Conservation (phyloP, 148 eudicot genomes). For the Vaccinium vitisidaea region DNA sequence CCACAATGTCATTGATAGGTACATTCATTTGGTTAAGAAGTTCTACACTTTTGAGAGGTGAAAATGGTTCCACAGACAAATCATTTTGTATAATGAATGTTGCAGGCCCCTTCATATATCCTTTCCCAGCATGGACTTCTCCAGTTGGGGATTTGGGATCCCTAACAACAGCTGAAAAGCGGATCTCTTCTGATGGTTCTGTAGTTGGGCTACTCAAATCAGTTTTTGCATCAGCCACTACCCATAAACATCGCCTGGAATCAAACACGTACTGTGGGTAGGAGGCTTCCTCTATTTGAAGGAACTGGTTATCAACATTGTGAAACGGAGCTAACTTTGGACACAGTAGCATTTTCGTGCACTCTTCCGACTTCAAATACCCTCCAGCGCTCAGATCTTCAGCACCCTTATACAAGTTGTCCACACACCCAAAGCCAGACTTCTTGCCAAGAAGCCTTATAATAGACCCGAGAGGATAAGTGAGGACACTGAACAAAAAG, state of each 20-base stretch:
- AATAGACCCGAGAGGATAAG: slow-evolving; percentile 6
- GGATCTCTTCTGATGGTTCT: no score
- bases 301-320: not conserved
- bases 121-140: not conserved
- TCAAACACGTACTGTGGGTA: not conserved
- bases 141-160: slow-evolving; percentile 7
- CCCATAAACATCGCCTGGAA: not conserved
- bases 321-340: slow-evolving; percentile 8
- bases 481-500: slow-evolving; percentile 5
- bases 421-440: slow-evolving; percentile 10
- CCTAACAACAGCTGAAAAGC: not conserved
- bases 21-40: slow-evolving; percentile 1
- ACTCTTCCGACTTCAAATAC: not conserved
- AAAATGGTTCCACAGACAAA: slow-evolving; percentile 3
- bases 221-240: not conserved
- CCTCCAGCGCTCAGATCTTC: slow-evolving; percentile 5
- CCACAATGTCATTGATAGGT: not conserved
- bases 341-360: not conserved
- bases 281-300: slow-evolving; percentile 1
- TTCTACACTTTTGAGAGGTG: slow-evolving; percentile 2
- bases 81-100: not conserved
- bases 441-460: slow-evolving; percentile 10
- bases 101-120: slow-evolving; percentile 8
- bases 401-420: slow-evolving; percentile 5
- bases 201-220: no score